These are phyloP conservation scores for Cladorrhinum samala DNA, from an alignment of 495 filamentous ascomycete species.

Conservation along the genomic window DNA sequence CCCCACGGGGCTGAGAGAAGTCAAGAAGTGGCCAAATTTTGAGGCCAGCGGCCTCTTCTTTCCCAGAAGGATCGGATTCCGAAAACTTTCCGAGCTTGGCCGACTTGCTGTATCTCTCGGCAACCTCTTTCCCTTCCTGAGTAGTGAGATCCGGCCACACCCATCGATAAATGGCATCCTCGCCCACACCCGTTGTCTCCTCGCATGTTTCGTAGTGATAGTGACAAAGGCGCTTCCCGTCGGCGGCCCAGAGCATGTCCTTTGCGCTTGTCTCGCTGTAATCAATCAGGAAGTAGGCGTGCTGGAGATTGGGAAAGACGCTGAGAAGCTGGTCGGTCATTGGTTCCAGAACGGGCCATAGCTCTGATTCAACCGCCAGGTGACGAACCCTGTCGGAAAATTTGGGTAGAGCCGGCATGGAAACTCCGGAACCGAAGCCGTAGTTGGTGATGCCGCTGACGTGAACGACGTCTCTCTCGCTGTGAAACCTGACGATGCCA, in stretches of 20 bases:
- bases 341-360: background rate
- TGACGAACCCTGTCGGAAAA: constrained; percentile 21
- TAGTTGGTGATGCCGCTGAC: background rate
- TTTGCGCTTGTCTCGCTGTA: background rate
- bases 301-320: constrained; percentile 12
- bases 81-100: background rate
- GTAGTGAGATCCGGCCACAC: constrained; percentile 32
- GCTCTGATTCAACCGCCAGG: constrained; percentile 11
- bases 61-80: background rate
- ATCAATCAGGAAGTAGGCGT: constrained; percentile 10
- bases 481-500: constrained; percentile 25
- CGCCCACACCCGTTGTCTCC: constrained; percentile 6
- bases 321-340: background rate
- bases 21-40: too few species aligned
- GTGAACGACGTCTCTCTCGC: constrained; percentile 27
- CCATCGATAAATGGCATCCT: constrained; percentile 17
- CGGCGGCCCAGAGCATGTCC: constrained; percentile 25
- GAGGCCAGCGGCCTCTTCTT: too few species aligned
- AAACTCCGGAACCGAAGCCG: background rate
- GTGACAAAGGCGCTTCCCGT: constrained; percentile 8
- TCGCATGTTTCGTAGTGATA: constrained; percentile 16
- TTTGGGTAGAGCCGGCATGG: background rate
- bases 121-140: background rate
- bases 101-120: background rate
- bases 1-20: background rate